Evolutionary conservation across 108 stramenopile genomes (phyloP).

Genomic region (Aureococcus anophagefferens): DNA sequence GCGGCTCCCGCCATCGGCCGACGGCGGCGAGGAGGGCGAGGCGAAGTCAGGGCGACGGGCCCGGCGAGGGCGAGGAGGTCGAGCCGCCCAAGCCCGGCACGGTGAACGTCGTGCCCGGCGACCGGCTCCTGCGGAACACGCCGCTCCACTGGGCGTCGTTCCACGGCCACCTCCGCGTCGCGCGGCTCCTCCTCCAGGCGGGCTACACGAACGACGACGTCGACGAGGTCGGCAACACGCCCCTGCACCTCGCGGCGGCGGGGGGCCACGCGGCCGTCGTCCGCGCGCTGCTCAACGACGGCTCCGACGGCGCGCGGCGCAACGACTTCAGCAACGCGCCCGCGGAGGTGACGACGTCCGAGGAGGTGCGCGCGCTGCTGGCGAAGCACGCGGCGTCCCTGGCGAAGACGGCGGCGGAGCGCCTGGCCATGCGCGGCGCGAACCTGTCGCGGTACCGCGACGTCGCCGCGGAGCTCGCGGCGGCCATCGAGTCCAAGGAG

Average conservation of each 20-base stretch:
- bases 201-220: constrained; percentile 25
- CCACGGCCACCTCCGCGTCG: constrained; percentile 11
- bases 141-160: constrained; percentile 16
- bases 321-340: constrained; percentile 31
- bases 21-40: no score
- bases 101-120: background rate
- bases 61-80: no score
- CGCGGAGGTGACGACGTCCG: constrained; percentile 6
- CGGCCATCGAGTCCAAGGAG: background rate
- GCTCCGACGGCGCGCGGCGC: constrained; percentile 12
- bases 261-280: constrained; percentile 20
- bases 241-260: constrained; percentile 28
- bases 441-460: background rate
- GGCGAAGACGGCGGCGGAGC: background rate
- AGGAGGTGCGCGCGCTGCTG: background rate
- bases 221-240: constrained; percentile 29
- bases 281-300: constrained; percentile 19
- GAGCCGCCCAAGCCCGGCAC: no score
- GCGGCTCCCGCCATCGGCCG: no score
- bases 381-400: no score
- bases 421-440: background rate
- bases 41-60: no score
- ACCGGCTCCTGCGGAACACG: constrained; percentile 5
- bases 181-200: constrained; percentile 26
- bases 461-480: background rate